Base-by-base conservation (phyloP, 805 yeast species). In the Yarrowia bubula region DNA sequence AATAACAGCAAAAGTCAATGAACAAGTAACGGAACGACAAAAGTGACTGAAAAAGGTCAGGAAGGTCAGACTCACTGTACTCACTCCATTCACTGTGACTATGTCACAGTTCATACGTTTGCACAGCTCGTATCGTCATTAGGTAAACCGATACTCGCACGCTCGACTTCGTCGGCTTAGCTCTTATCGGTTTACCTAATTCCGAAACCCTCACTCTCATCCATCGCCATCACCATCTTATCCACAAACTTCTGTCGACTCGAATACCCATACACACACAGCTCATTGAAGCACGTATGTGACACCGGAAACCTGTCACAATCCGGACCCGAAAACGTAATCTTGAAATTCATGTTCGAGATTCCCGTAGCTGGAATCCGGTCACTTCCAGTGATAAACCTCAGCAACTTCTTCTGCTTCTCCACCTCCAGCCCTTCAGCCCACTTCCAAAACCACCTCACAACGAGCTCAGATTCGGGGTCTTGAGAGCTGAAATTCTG, bases 281-380 rank as follows among this genome's bases (percentile, higher is more conserved):
- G 73, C 77, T 93, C 97, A 73, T 93, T 95, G 78, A 95, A 93
- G 71, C 99, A 93, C 0, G 98, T 95, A n/a, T n/a, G 73, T 93
- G 98, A 0, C 98, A 88, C 78, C 0, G 98, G 98, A 15, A 92
- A 76, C 55, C 87, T 78, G 1, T 82, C 79, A 41, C 77, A 73
- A 67, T 80, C 83, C 1, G 70, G 74, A 0, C 82, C 83, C 13
- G 84, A 65, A 64, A 83, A 82, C 14, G 87, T 83, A n/a, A 93
- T 83, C 67, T 86, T 86, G 71, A 95, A 87, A 48, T 80, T 80
- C 77, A 93, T 77, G 61, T 88, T 87, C 35, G 89, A 86, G 33
- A 91, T 80, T 0, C 99, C 99, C 0, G 97, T 90, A 0, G 97
- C 96, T 0, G 99, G 98, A 8, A 95, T 80, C 50, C 97, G 78